Evolutionary conservation across 2,329 filamentous ascomycete species (phyloP).

Genomic region (Aspergillus bombycis): DNA sequence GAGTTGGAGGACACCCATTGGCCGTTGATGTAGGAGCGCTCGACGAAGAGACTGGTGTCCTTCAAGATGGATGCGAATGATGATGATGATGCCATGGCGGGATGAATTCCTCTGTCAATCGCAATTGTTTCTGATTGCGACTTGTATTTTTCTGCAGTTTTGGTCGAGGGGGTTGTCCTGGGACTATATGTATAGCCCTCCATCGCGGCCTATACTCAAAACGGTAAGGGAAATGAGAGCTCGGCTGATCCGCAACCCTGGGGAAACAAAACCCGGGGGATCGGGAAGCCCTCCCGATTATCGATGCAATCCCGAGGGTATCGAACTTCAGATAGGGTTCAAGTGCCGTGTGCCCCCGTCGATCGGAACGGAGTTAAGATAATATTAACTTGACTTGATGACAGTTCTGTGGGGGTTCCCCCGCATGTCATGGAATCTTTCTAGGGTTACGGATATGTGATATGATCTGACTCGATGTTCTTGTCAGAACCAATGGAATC

Average conservation of each 20-base stretch:
- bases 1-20: slow-evolving; percentile 82
- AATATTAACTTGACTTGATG: not conserved
- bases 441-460: not conserved
- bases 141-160: too few species aligned
- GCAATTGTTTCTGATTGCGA: not conserved
- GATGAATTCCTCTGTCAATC: not conserved
- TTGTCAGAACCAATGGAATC: not conserved
- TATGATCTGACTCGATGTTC: not conserved
- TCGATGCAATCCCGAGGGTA: not conserved
- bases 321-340: not conserved
- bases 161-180: not conserved
- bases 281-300: not conserved
- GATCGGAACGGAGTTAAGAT: not conserved
- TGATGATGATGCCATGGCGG: not conserved
- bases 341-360: not conserved
- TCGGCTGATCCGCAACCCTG: not conserved
- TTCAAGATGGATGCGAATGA: not conserved
- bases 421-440: not conserved
- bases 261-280: not conserved
- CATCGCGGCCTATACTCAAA: not conserved
- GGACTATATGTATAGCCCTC: not conserved
- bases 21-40: slow-evolving; percentile 73
- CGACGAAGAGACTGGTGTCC: not conserved
- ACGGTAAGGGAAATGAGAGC: not conserved
- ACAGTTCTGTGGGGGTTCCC: not conserved